These are phyloP conservation scores for Linnemannia elongata DNA, from an alignment of 192 early-diverging fungal species.

Conservation along the genomic window DNA sequence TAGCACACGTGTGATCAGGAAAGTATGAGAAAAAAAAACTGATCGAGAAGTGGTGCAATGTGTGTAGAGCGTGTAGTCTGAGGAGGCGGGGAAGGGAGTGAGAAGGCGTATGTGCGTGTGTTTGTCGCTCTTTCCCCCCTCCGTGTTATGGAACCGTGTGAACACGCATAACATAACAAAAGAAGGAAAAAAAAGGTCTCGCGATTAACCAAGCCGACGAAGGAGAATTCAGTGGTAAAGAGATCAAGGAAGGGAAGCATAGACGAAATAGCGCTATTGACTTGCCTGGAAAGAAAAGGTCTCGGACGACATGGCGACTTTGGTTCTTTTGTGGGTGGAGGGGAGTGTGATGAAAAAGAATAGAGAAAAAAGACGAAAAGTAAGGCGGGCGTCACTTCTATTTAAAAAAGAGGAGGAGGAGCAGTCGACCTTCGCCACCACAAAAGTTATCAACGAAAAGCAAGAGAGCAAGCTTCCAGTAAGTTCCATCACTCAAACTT, in stretches of 20 bases:
- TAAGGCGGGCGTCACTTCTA: background rate
- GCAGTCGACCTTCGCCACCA: conserved; percentile 1
- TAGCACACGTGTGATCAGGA: background rate
- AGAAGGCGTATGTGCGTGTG: background rate
- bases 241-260: background rate
- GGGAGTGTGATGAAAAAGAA: conserved; percentile 21
- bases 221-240: background rate
- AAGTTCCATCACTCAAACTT: conserved; percentile 4
- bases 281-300: conserved; percentile 51
- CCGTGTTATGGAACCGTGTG: background rate
- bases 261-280: background rate
- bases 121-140: background rate
- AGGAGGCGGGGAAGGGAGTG: background rate
- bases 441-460: background rate
- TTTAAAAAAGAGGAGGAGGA: background rate
- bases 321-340: conserved; percentile 13
- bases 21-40: background rate
- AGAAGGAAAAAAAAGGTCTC: background rate
- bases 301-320: conserved; percentile 38
- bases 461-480: conserved; percentile 4
- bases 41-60: background rate
- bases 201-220: background rate
- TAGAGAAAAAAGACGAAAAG: conserved; percentile 25
- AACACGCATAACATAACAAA: background rate
- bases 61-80: background rate